Evolutionary conservation across 768 basidiomycete genomes (phyloP).

Genomic region (Lentinula guzmanii): DNA sequence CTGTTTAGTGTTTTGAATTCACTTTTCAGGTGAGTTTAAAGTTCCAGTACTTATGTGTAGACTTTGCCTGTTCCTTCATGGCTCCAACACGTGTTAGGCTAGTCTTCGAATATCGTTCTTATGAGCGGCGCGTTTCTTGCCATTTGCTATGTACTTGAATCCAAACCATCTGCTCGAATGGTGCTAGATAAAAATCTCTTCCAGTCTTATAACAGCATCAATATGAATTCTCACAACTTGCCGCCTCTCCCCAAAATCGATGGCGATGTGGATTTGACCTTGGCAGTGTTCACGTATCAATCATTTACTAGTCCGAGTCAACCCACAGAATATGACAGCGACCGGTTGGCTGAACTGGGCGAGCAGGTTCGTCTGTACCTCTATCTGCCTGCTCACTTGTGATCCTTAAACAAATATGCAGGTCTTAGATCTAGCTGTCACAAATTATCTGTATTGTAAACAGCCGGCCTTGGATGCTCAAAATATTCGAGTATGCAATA

Average conservation of each 20-base stretch:
- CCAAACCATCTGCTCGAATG: neutral
- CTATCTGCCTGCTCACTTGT: neutral
- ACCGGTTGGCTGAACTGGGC: constrained; percentile 58
- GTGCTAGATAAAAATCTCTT: neutral
- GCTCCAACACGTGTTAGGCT: neutral
- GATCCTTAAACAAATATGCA: neutral
- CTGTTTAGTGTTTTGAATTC: neutral
- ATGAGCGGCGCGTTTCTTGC: neutral
- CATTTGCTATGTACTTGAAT: neutral
- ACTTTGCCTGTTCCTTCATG: neutral
- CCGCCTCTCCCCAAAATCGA: constrained; percentile 53
- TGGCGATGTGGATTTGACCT: constrained; percentile 44
- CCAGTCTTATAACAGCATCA: neutral
- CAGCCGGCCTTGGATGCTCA: neutral
- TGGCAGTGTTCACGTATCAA: constrained; percentile 53
- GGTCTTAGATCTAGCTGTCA: neutral
- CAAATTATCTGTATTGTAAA: neutral
- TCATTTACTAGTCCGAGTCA: constrained; percentile 22
- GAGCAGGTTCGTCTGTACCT: constrained; percentile 23
- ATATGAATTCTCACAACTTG: constrained; percentile 12
- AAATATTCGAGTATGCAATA: neutral
- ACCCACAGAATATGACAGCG: constrained; percentile 46
- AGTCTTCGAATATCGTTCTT: neutral
- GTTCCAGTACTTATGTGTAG: neutral
- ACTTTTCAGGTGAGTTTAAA: neutral